Evolutionary conservation across 139 green algal species (phyloP), one percentile per base, ranked within the genome.

Genomic region (Zygnema circumcarinatum): DNA sequence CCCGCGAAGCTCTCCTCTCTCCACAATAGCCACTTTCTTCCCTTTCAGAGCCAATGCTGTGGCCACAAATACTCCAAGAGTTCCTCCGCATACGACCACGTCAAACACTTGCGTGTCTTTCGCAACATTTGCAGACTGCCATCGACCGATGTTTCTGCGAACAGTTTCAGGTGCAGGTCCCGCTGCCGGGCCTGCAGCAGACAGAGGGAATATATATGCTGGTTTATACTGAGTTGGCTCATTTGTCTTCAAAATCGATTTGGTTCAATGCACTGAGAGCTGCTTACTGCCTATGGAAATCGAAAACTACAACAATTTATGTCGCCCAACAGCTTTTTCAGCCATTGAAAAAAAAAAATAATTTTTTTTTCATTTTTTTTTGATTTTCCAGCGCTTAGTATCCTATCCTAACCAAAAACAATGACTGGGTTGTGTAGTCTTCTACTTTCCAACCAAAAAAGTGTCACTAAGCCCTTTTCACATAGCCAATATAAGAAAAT

Each of bases 51-150:
- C 94, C 62, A 99, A 90, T 25, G 95, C 92, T 1, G 85, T 86
- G 0, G 96, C 97, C 7, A 96, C 52, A 41, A 99, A 97, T 67
- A 97, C 93, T 47, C 95, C 95, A 47, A 98, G 91, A 36, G 96
- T 98, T 32, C 97, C 97, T 0, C 97, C 97, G 73, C 94, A 97
- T 62, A 99, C 94, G 7, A 94, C 92, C 31, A 95, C 94, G 86
- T 97, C 95, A 76, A 91, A 96, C 38, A 94, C 93, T 62, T 0
- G 2, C 29, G 25, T 29, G 1, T 74, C 69, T 39, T 78, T 39
- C 2, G 33, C 80, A 3, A 54, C 54, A 38, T 53, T 40, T 32
- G 52, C n/a, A 36, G 7, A 21, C 29, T 38, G 21, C n/a, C 39
- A 85, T 35, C 56, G 38, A 74, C 72, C 72, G 2, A 52, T 21